Percentiles rank a stretch among this genome's conserved stretches.
Conservation (phyloP, 306 rosid species). For the Quillaja saponaria region DNA sequence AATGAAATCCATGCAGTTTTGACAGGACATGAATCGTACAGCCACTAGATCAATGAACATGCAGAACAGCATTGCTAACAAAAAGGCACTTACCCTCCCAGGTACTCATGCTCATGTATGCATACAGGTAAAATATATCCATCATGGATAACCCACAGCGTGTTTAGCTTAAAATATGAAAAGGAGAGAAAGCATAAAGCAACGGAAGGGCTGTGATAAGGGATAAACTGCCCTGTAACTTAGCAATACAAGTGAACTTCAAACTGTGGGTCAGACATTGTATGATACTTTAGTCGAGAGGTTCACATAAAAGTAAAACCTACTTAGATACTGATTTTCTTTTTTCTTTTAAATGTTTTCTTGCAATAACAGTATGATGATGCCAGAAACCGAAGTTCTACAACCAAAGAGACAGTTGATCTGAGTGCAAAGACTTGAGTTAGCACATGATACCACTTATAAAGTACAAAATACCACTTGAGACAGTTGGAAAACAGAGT, state of each 20-base stretch:
- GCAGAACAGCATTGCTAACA: too few relatives aligned
- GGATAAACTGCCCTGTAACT: neutral
- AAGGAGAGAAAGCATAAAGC: neutral
- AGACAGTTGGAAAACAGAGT: constrained; percentile 9
- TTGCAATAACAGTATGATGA: neutral
- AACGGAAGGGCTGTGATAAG: neutral
- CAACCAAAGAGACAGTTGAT: too few relatives aligned
- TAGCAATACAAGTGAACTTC: neutral
- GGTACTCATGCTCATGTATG: neutral
- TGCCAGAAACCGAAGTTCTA: too few relatives aligned
- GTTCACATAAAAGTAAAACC: neutral
- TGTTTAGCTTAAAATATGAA: constrained; percentile 5
- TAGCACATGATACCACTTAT: neutral
- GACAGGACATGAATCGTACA: too few relatives aligned
- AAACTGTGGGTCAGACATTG: neutral
- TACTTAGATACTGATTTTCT: neutral
- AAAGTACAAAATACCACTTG: constrained; percentile 12
- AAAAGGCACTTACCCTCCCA: too few relatives aligned
- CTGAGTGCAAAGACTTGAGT: neutral
- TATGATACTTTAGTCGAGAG: neutral
- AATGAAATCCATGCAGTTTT: too few relatives aligned
- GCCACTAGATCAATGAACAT: too few relatives aligned
- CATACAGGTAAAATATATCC: neutral
- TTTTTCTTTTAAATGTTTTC: too few relatives aligned
- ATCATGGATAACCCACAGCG: neutral